Base-by-base conservation (phyloP, 2,329 filamentous ascomycete genomes). In the Trichoderma atrobrunneum region DNA sequence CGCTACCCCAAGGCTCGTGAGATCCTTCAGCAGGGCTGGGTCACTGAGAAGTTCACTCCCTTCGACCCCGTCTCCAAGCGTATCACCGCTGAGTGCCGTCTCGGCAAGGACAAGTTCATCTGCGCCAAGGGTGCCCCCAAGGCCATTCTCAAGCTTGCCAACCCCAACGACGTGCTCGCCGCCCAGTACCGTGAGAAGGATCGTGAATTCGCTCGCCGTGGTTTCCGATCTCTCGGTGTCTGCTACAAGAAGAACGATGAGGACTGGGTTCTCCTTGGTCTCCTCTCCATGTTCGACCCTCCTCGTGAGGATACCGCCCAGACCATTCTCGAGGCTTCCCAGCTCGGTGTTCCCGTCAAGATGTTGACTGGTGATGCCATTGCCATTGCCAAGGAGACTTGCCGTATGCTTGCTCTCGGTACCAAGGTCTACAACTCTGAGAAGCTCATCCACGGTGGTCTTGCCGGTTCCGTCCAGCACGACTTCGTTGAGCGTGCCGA, bases 361-460 rank as follows among this genome's bases (percentile, higher is more conserved):
- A 97, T 97, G 93, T 89, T 97, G 85, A 97, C 94, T 84, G 94
- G 94, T 88, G 94, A 97, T 80, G 93, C 94, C 76, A 94, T 97
- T 80, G 94, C 93, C 83, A 97, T 97, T 81, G 94, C 94, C 78
- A 91, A 93, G 85, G 94, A 97, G 84, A 97, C 93, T 76, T 96
- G 93, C 70, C 93, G 93, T 79, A 93, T 96, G 84, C 92, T 97
- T 75, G 93, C 93, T 85, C 91, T 97, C 73, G 94, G 94, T 79
- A 96, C 93, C 79, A 97, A 97, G 83, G 91, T 97, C 78, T 97
- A 97, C 87, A 96, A 97, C 79, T 93, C 94, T 83, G 94, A 97
- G 85, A 92, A 92, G 79, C 93, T 97, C 72, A 94, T 94, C 87
- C 91, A 97, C 73, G 93, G 93, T 81, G 93, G 93, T 72, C 93